phyloP scores from a whole-genome alignment of 1,284 basidiomycete species.

The Exobasidium rhododendri region DNA sequence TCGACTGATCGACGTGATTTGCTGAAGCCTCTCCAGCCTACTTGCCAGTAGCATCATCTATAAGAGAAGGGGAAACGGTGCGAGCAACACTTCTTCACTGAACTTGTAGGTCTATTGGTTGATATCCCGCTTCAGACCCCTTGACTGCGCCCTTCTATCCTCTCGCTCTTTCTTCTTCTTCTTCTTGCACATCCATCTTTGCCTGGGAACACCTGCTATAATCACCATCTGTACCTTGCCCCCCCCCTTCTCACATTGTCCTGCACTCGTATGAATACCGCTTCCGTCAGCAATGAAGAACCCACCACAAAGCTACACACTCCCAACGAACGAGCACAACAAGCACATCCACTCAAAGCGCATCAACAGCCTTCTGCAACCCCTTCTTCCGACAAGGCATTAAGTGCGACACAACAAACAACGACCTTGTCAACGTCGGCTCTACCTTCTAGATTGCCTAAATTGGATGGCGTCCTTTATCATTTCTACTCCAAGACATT shows the following conservation, averaged over 20 bases:
- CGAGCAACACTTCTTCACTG: too few species aligned
- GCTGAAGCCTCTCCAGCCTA: too few species aligned
- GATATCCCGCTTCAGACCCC: too few species aligned
- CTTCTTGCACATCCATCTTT: too few species aligned
- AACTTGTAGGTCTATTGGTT: too few species aligned
- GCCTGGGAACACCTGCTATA: background rate
- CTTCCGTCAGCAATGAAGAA: constrained; percentile 5
- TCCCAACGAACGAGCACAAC: background rate
- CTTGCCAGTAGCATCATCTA: too few species aligned
- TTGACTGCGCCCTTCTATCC: background rate
- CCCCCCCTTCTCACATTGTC: too few species aligned
- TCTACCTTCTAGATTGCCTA: constrained; percentile 14
- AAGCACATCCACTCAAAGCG: background rate
- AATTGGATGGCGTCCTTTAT: constrained; percentile 38
- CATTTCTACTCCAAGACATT: constrained; percentile 56
- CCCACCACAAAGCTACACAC: background rate
- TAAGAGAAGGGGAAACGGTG: too few species aligned
- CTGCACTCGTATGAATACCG: background rate
- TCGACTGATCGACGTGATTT: too few species aligned
- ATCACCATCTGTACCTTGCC: background rate
- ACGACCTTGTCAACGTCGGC: background rate
- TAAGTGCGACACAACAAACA: background rate
- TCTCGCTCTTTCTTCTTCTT: background rate
- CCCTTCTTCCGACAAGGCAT: background rate
- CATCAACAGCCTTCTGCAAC: constrained; percentile 2